Evolutionary conservation across 352 stramenopile genomes (phyloP), one percentile per base, ranked within the genome.

Genomic region (Pythium apleroticum): DNA sequence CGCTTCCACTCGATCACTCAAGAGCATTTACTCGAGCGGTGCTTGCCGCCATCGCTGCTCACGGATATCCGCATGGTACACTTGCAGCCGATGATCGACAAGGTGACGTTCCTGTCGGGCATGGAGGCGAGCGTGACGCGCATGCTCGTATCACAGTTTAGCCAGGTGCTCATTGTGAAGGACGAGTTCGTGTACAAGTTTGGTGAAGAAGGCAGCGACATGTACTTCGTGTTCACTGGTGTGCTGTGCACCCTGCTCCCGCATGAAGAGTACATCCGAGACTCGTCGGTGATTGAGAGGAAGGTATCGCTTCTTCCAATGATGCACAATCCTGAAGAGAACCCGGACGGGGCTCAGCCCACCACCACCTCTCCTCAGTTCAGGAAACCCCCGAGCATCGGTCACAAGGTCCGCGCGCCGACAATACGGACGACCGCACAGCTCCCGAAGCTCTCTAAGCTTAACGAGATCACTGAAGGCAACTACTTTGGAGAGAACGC

Each of bases 221-320:
- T 93, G 81, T 91, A 77, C 54, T 91, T 93, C 28, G 80, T 93
- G 0, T 93, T 88, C 58, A 80, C 80, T 17, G 81, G 84, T 10
- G 28, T 82, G 5, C 52, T 93, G 24, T 73, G 82, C 22, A 79
- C 72, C 0, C 39, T 90, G 24, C 45, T 88, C 3, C 76, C 77
- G 7, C 72, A 58, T 0, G 73, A 88, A 10, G 74, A 77, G 33
- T 77, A 73, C 30, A 22, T 71, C 17, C 66, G 69, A 14, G 69
- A 69, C 1, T 53, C 66, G 6, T 73, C 71, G 1, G 24, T 76
- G 11, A 33, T 86, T 11, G 45, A 69, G 22, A 71, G 59, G 3
- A 81, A 69, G 15, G 22, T 19, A 1, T 55, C 61, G 2, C 6
- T 61, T 20, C 11, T 37, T 2, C 35, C 37, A 9, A 41, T 22